Evolutionary conservation across 2,329 filamentous ascomycete species (phyloP), one percentile per base, ranked within the genome.

Genomic region (Pseudogymnoascus sp.): DNA sequence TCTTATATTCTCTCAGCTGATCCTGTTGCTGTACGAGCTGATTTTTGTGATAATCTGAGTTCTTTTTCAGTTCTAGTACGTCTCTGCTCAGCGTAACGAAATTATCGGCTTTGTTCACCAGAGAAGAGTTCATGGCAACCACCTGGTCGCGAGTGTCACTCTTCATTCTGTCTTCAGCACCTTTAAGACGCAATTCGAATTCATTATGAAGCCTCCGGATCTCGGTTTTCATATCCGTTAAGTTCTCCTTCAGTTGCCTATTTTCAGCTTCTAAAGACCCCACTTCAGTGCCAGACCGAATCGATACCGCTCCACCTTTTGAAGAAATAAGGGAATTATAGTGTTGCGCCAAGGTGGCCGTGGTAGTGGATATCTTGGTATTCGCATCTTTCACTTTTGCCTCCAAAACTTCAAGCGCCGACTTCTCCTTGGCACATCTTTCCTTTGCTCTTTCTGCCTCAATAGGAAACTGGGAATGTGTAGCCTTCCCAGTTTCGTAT

Each of bases 381-480:
- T 21, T 6, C 6, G 16, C 16, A 4, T 55, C 29, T 12, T 55
- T 55, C 5, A 33, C 12, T 16, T 19, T 55, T 21, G n/a, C n/a
- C 29, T 55, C 49, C 16, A 55, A 55, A 35, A 8, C 49, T 19
- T 55, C 49, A 5, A 55, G 49, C 49, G 49, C 49, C 10, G 29
- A 33, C 16, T 55, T 55, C 7, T 55, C 49, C 16, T 55, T 55
- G 14, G 29, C 49, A 55, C 19, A 35, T 35, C 49, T 21, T 14
- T 55, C 49, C 12, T 55, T 55, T 33, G 49, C 49, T 21, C 49
- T 33, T 55, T 55, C 49, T 3, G 29, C 49, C 49, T 55, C 49
- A 19, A 55, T 55, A 55, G 49, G 49, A 55, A 55, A 55, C 10
- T 55, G 49, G n/a, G 49, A 14, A 55, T 55, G 49, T 12, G 29